Evolutionary conservation across 2,329 filamentous ascomycete genomes (phyloP).

Genomic region (Aspergillus clavatus): DNA sequence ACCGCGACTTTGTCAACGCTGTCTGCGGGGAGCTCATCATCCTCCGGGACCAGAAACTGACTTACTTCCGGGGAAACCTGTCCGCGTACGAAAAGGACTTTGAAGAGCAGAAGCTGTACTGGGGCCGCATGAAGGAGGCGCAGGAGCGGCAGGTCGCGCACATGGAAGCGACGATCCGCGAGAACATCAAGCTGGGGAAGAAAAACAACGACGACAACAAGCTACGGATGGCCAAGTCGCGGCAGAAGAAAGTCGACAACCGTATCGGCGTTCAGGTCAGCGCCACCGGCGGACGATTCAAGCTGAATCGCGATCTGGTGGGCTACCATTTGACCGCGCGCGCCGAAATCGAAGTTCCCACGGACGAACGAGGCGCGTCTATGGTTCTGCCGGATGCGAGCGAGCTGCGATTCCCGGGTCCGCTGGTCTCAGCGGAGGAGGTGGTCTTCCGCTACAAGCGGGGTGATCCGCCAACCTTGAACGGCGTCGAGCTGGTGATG

Average conservation of each 20-base stretch:
- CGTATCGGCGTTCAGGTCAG: conserved; percentile 71
- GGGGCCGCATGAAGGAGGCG: conserved; percentile 72
- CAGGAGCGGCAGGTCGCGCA: conserved; percentile 76
- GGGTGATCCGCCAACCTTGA: conserved; percentile 47
- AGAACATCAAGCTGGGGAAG: conserved; percentile 70
- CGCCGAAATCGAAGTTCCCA: conserved; percentile 66
- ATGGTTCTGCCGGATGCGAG: conserved; percentile 59
- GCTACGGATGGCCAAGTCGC: conserved; percentile 75
- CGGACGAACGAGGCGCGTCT: conserved; percentile 54
- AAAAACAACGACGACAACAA: conserved; percentile 79
- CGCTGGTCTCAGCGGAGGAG: conserved; percentile 67
- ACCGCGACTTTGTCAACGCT: conserved; percentile 72
- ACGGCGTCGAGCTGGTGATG: conserved; percentile 63
- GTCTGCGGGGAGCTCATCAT: conserved; percentile 73
- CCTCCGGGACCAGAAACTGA: conserved; percentile 65
- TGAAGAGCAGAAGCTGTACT: conserved; percentile 59
- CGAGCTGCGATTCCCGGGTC: conserved; percentile 69
- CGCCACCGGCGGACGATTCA: conserved; percentile 69
- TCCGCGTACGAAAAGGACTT: conserved; percentile 65
- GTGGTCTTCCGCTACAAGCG: conserved; percentile 60
- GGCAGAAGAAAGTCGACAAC: conserved; percentile 80
- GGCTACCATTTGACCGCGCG: conserved; percentile 59
- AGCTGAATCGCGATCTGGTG: conserved; percentile 67
- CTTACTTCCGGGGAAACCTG: conserved; percentile 71
- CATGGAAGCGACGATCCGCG: conserved; percentile 70